A percentile compares a stretch with the other conserved stretches of the same genome.
Conservation (phyloP, 1,139 yeast species). For the Zygosaccharomyces pseudobailii region DNA sequence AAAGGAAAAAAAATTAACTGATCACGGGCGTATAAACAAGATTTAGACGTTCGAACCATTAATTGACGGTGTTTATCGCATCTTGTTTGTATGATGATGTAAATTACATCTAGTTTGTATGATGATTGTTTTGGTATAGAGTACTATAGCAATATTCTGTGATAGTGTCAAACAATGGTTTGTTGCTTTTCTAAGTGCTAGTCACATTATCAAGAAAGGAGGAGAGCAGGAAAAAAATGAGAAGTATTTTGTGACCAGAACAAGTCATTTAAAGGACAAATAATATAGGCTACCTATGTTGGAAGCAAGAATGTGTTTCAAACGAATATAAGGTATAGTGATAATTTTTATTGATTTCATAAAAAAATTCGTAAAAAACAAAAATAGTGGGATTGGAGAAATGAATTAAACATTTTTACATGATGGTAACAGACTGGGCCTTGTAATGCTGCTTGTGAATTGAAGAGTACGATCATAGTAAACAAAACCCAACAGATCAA, state of each 20-base stretch:
- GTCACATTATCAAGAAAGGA: neutral
- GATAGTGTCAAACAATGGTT: neutral
- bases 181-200: neutral
- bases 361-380: neutral
- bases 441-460: neutral
- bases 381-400: neutral
- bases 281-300: neutral
- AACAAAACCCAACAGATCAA: neutral
- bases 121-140: neutral
- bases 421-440: neutral
- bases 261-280: neutral
- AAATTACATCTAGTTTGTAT: neutral
- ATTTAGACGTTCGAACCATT: neutral
- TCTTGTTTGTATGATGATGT: neutral
- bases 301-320: neutral
- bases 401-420: neutral
- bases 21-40: neutral
- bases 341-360: neutral
- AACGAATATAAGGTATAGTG: neutral
- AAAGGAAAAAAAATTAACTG: neutral
- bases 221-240: no score
- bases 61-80: no score
- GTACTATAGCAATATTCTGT: neutral
- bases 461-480: neutral
- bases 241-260: no score